Base-by-base conservation (phyloP, 2,329 filamentous ascomycete genomes). In the Colletotrichum aenigma region DNA sequence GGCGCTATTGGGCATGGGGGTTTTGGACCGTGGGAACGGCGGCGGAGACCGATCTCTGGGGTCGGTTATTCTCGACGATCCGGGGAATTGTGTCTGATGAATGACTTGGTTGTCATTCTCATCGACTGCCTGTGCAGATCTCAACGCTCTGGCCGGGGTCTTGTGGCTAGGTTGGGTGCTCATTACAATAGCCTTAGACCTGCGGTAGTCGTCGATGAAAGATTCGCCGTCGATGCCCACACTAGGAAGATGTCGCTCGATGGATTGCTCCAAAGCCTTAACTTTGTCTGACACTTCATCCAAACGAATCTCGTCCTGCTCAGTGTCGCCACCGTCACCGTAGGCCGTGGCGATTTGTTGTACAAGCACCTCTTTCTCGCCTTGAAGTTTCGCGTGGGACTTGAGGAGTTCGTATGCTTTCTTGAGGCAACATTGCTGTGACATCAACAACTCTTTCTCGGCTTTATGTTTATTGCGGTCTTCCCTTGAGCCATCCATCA, bases 341-440 rank as follows among this genome's bases (percentile, higher is more conserved):
- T 91, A 92, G 1, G 88, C 88, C 72, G 88, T 83, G 4, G 86
- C 85, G 65, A 92, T 87, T 66, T 86, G 83, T 62, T 86, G 81
- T 1, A 89, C 84, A 26, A 92, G 81, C 7, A 83, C 80, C 74
- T 91, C 87, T 60, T 86, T 86, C 76, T 88, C 86, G 18, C 82
- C 81, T 55, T 83, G 83, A 15, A 91, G 81, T 4, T 83, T 79
- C 60, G 83, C 83, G 74, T 88, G 89, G 4, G 83, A 82, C 26
- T 85, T 83, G 71, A 88, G 81, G n/a, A 88, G 85, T 10, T 79
- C 81, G 18, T 82, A 80, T 4, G 91, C 81, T 13, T 82, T 79
- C 36, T 86, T 83, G 24, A 91, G 78, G 16, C 84, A 84, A 64
- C 86, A 84, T 74, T 88, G 86, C 74, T 90, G 88, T 56, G 83